A percentile compares a stretch with the other conserved stretches of the same genome.
Conservation (phyloP, 305 asterid species). For the Salvia sclarea region DNA sequence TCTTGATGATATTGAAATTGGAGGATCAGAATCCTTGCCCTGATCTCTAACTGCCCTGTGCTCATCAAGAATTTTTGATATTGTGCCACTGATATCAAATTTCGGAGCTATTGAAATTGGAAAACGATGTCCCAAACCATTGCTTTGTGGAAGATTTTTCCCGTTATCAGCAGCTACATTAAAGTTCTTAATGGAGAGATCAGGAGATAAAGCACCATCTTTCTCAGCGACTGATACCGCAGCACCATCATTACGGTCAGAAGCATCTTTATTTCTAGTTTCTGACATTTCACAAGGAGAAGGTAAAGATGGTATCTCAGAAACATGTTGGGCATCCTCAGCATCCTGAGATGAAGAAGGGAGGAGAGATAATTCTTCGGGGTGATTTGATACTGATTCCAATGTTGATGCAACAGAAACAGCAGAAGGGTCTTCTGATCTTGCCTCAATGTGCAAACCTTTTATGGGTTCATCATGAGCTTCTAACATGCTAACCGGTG, state of each 20-base stretch:
- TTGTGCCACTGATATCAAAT: slow-evolving; percentile 47
- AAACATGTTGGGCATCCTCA: slow-evolving; percentile 49
- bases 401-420: slow-evolving; percentile 72
- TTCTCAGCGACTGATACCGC: slow-evolving; percentile 46
- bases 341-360: slow-evolving; percentile 64
- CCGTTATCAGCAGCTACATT: slow-evolving; percentile 53
- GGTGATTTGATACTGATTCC: slow-evolving; percentile 67
- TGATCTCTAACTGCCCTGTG: slow-evolving; percentile 52
- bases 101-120: slow-evolving; percentile 54
- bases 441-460: slow-evolving; percentile 72
- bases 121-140: slow-evolving; percentile 55
- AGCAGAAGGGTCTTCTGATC: slow-evolving; percentile 74
- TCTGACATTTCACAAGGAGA: slow-evolving; percentile 62
- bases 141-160: slow-evolving; percentile 47
- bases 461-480: slow-evolving; percentile 67
- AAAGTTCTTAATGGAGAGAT: slow-evolving; percentile 44
- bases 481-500: slow-evolving; percentile 69
- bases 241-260: slow-evolving; percentile 51
- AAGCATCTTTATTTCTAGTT: slow-evolving; percentile 60
- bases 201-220: slow-evolving; percentile 47
- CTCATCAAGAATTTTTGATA: slow-evolving; percentile 59
- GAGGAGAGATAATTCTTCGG: slow-evolving; percentile 56
- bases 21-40: slow-evolving; percentile 58
- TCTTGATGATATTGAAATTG: slow-evolving; percentile 58
- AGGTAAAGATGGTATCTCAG: slow-evolving; percentile 60